Evolutionary conservation across 441 rosid species (phyloP), one percentile per base, ranked within the genome.

Genomic region (Populus hybrid): DNA sequence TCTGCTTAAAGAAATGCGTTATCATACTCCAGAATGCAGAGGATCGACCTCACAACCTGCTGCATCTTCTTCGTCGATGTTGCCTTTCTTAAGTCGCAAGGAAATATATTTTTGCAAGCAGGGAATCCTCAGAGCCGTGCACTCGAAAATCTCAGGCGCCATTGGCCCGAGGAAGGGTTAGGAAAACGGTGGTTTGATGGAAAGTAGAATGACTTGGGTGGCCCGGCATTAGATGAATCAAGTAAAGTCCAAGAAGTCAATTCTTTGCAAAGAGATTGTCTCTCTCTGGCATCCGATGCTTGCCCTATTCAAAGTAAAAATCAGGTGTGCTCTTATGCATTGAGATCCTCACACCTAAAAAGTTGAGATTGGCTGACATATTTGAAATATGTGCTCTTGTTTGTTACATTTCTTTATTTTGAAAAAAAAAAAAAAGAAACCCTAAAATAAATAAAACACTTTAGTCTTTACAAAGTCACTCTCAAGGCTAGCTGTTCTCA

Each of bases 281-380:
- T 65, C 76, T 71, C 6, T 63, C 6, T 57, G 86, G 87, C 73
- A 86, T 82, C 89, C 85, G 36, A 84, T 81, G 87, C 80, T 50
- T 8, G 3, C 11, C 26, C 64, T 23, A 5, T 23, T 18, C 34
- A 28, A 68, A 10, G 66, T 20, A 30, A 40, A 24, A 36, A 75
- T 84, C 84, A 64, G 59, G 66, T 78, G 77, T 35, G 78, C 11
- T 12, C 70, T 5, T 1, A 5, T 26, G 30, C 70, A 66, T 21
- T 3, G 18, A 61, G 46, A 23, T 65, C 67, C 35, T 24, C 10
- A 65, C 73, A 20, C 23, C 32, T 50, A 23, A 53, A 32, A 21
- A 23, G 42, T 20, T 21, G 16, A 5, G 11, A 40, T 59, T 3
- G 72, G 71, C 57, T 21, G 23, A 59, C 74, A 59, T 36, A 21